phyloP scores from a whole-genome alignment of 306 rosid species.

The Bauhinia variegata region DNA sequence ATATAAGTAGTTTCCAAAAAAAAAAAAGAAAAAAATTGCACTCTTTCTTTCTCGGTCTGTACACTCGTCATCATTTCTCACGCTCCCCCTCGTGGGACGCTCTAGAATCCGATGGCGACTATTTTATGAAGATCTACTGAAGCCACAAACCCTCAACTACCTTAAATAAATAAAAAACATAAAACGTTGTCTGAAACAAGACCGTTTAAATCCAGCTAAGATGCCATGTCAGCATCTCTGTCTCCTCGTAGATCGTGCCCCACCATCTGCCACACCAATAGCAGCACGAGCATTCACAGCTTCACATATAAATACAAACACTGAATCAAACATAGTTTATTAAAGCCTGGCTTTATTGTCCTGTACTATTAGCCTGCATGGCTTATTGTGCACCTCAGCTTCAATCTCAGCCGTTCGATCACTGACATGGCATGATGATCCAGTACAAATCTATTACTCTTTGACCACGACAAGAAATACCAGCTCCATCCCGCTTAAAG shows the following conservation, averaged over 20 bases:
- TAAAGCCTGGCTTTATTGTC: neutral
- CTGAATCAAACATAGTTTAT: neutral
- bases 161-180: neutral
- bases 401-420: constrained; percentile 41
- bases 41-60: no score
- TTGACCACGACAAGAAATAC: neutral
- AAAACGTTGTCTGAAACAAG: neutral
- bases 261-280: neutral
- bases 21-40: no score
- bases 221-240: constrained; percentile 43
- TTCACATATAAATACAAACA: neutral
- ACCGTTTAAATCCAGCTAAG: constrained; percentile 49
- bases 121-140: no score
- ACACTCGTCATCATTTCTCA: no score
- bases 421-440: constrained; percentile 7
- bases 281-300: neutral
- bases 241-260: constrained; percentile 31
- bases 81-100: no score
- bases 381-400: constrained; percentile 25
- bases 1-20: no score
- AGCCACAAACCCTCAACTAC: no score
- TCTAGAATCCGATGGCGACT: no score
- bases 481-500: no score
- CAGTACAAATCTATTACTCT: neutral
- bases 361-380: constrained; percentile 17